Conservation (phyloP, 208 protist genomes). For the Angomonas deanei region DNA sequence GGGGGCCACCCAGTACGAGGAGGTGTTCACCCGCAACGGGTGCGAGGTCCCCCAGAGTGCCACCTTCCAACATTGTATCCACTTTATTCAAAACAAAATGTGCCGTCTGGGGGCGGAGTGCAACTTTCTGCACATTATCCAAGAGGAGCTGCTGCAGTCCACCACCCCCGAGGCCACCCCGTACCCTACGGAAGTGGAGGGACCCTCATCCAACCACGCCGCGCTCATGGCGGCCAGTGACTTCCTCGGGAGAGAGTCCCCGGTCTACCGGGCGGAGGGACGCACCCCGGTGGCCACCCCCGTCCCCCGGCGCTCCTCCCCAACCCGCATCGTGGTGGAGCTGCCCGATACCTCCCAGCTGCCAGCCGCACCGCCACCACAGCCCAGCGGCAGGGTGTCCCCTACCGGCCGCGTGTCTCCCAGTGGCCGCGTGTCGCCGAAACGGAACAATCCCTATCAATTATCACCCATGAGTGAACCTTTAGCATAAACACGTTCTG, state of each 20-base stretch:
- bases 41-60: constrained; percentile 22
- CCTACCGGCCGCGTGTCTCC: background rate
- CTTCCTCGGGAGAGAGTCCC: background rate
- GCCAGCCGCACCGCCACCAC: background rate
- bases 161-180: constrained; percentile 20
- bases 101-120: constrained; percentile 75
- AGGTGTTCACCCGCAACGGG: constrained; percentile 29
- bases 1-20: constrained; percentile 63
- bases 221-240: background rate
- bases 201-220: background rate
- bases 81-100: constrained; percentile 73
- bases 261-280: too few species aligned
- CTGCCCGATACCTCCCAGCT: background rate
- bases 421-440: background rate
- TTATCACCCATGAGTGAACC: background rate
- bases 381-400: too few species aligned
- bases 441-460: background rate
- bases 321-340: background rate
- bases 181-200: background rate
- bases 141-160: constrained; percentile 21
- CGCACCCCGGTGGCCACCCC: background rate
- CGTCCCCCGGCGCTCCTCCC: background rate
- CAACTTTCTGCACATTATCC: constrained; percentile 73
- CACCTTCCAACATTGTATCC: constrained; percentile 83
- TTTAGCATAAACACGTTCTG: too few species aligned